Evolutionary conservation across 495 filamentous ascomycete genomes (phyloP).

Genomic region (Aspergillus homomorphus): DNA sequence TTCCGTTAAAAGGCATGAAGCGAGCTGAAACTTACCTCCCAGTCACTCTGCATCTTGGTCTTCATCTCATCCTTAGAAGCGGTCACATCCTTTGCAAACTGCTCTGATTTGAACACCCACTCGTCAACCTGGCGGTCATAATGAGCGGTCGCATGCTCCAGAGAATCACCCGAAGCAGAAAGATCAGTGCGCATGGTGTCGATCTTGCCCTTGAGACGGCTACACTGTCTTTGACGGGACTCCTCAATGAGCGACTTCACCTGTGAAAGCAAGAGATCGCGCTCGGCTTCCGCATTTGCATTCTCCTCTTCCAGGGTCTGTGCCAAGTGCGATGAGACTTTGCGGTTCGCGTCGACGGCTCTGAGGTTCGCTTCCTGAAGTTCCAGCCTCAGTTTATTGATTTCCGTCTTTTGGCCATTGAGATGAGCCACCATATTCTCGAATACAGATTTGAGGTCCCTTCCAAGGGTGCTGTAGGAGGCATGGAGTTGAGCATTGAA

Average conservation of each 20-base stretch:
- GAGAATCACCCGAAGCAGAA: constrained; percentile 52
- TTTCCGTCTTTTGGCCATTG: constrained; percentile 73
- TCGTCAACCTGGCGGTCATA: constrained; percentile 70
- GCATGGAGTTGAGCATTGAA: constrained; percentile 81
- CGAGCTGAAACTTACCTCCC: constrained; percentile 58
- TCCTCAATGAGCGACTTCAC: constrained; percentile 71
- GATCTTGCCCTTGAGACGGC: constrained; percentile 63
- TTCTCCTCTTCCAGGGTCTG: constrained; percentile 72
- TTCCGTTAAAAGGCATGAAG: constrained; percentile 3
- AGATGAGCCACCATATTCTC: constrained; percentile 72
- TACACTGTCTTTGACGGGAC: constrained; percentile 68
- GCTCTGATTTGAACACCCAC: constrained; percentile 68
- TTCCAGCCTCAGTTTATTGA: constrained; percentile 64
- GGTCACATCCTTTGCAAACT: constrained; percentile 65
- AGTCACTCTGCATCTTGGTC: constrained; percentile 80
- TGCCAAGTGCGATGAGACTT: constrained; percentile 65
- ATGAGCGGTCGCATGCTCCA: constrained; percentile 60
- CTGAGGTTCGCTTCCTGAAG: constrained; percentile 63
- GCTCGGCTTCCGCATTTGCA: constrained; percentile 67
- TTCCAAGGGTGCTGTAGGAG: constrained; percentile 86
- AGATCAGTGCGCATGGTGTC: constrained; percentile 60
- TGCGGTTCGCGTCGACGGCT: constrained; percentile 61
- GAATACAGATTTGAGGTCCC: constrained; percentile 82
- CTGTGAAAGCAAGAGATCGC: constrained; percentile 67
- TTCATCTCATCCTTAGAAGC: constrained; percentile 74